phyloP scores from a whole-genome alignment of 148 eudicot genomes.

The Cornus florida region DNA sequence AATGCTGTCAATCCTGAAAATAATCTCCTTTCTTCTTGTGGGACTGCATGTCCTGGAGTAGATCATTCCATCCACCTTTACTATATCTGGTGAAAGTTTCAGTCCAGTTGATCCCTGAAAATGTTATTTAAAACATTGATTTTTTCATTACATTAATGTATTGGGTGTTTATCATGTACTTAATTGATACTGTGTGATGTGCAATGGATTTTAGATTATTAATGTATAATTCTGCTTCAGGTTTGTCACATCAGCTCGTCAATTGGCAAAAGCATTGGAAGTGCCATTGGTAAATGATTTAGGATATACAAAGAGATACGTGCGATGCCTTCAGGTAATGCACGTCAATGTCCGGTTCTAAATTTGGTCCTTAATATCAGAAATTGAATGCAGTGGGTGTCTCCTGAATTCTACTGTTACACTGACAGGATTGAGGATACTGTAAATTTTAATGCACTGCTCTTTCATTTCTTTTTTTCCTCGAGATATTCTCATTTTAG shows the following conservation, averaged over 20 bases:
- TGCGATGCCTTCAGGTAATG: conserved; percentile 90
- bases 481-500: neutral
- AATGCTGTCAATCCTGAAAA: neutral
- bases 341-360: neutral
- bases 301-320: conserved; percentile 93
- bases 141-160: neutral
- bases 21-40: neutral
- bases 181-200: neutral
- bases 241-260: conserved; percentile 71
- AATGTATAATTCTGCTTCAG: conserved; percentile 27
- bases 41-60: neutral
- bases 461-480: neutral
- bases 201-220: neutral
- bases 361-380: neutral
- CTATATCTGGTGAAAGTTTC: neutral
- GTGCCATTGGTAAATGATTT: conserved; percentile 79
- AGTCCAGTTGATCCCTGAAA: neutral
- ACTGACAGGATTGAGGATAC: neutral
- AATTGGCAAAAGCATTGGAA: conserved; percentile 75
- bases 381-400: neutral
- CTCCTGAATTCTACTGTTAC: neutral
- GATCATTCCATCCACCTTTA: neutral
- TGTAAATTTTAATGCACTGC: neutral
- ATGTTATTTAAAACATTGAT: neutral
- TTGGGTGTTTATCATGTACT: neutral